phyloP scores from a whole-genome alignment of 768 basidiomycete genomes.

The Albatrellus ellisii region DNA sequence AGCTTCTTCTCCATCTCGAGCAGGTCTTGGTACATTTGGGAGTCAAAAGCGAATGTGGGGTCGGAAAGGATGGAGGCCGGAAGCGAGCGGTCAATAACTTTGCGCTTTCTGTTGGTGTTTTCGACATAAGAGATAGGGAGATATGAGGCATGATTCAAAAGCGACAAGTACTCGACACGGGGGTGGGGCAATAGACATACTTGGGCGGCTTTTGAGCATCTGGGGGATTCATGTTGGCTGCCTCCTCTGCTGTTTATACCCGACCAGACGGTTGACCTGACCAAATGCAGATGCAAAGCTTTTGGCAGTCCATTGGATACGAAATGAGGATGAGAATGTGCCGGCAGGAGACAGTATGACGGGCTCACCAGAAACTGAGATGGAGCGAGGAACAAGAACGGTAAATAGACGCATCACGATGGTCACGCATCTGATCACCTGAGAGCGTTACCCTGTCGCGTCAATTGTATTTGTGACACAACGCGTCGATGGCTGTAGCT shows the following conservation, averaged over 20 bases:
- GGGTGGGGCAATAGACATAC: neutral
- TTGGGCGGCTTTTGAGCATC: neutral
- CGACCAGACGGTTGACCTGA: too few species aligned
- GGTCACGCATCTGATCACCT: too few species aligned
- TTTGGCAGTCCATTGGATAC: too few species aligned
- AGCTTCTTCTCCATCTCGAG: constrained; percentile 82
- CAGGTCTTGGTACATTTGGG: constrained; percentile 75
- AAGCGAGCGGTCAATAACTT: constrained; percentile 67
- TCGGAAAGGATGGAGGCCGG: constrained; percentile 66
- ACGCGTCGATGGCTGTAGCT: neutral
- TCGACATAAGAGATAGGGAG: neutral
- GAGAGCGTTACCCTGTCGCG: too few species aligned
- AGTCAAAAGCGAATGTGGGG: constrained; percentile 69
- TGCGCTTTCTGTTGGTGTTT: constrained; percentile 41
- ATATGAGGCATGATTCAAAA: too few species aligned
- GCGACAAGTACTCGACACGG: neutral
- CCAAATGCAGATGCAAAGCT: neutral
- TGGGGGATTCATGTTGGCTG: neutral
- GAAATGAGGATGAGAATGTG: too few species aligned
- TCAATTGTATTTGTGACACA: too few species aligned
- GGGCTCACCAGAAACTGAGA: too few species aligned
- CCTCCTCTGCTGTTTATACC: neutral
- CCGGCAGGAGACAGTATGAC: too few species aligned
- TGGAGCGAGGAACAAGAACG: too few species aligned
- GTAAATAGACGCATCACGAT: too few species aligned